phyloP scores from a whole-genome alignment of 1,284 basidiomycete genomes.

The Cutaneotrichosporon arboriforme region DNA sequence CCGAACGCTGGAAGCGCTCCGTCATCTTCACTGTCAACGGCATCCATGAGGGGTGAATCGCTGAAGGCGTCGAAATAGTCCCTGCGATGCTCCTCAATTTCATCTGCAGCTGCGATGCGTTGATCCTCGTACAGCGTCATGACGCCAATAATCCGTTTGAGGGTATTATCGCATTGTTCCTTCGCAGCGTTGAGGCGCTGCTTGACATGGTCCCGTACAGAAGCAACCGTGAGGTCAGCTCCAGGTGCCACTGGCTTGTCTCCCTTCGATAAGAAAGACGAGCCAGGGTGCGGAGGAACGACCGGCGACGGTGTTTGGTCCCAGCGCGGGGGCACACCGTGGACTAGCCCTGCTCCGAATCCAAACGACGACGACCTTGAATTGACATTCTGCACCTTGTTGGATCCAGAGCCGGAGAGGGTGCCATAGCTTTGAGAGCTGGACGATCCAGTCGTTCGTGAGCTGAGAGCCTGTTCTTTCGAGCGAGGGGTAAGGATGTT shows the following conservation, averaged over 20 bases:
- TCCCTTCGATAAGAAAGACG: neutral
- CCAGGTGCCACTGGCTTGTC: conserved; percentile 33
- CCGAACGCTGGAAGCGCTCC: conserved; percentile 11
- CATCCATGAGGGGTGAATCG: conserved; percentile 35
- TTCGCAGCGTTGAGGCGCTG: conserved; percentile 89
- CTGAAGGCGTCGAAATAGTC: conserved; percentile 46
- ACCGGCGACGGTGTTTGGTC: conserved; percentile 43
- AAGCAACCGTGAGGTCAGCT: conserved; percentile 52
- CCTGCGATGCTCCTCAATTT: conserved; percentile 22
- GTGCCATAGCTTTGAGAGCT: neutral
- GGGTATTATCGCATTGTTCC: conserved; percentile 89
- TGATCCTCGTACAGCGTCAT: conserved; percentile 94
- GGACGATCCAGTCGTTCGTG: neutral
- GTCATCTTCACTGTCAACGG: conserved; percentile 38
- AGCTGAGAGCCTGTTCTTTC: neutral
- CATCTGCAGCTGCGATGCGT: conserved; percentile 46
- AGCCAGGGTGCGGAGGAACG: conserved; percentile 9
- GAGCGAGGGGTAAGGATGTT: conserved; percentile 17
- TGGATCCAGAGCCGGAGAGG: neutral
- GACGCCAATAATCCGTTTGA: conserved; percentile 82
- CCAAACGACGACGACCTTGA: conserved; percentile 35
- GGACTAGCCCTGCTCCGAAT: conserved; percentile 26
- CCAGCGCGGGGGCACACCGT: conserved; percentile 33
- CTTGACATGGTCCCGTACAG: conserved; percentile 87
- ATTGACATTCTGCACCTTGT: neutral